Conservation (phyloP, 192 early-diverging fungal genomes). For the Coemansia erecta region DNA sequence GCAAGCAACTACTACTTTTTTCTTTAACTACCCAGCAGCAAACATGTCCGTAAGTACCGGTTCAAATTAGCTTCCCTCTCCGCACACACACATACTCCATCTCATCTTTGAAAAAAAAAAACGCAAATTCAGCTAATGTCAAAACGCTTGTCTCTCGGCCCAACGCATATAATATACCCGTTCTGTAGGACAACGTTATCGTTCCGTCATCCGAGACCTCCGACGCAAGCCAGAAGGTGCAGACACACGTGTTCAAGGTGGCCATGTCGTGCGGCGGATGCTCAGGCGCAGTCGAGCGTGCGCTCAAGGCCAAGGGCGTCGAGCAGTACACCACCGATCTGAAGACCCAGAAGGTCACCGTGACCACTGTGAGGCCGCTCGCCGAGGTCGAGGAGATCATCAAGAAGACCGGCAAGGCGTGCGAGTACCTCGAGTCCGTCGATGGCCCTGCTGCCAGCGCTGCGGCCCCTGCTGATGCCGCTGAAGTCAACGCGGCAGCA, state of each 20-base stretch:
- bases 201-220: no score
- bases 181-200: no score
- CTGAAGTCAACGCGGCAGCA: neutral
- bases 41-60: no score
- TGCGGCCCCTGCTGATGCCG: neutral
- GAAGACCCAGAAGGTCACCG: constrained; percentile 57
- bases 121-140: no score
- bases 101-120: no score
- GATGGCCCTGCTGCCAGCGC: neutral
- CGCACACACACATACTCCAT: no score
- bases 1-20: no score
- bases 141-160: no score
- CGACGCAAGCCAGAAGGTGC: no score
- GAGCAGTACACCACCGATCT: constrained; percentile 56
- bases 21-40: no score
- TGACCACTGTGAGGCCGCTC: constrained; percentile 36
- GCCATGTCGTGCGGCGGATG: constrained; percentile 66
- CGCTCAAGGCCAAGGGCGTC: constrained; percentile 58
- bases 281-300: constrained; percentile 61
- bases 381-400: constrained; percentile 30
- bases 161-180: no score
- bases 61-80: no score
- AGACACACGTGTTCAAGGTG: constrained; percentile 60
- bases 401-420: constrained; percentile 44
- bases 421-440: neutral